Base-by-base conservation (phyloP, 2,329 filamentous ascomycete genomes). In the Cercospora sp. region DNA sequence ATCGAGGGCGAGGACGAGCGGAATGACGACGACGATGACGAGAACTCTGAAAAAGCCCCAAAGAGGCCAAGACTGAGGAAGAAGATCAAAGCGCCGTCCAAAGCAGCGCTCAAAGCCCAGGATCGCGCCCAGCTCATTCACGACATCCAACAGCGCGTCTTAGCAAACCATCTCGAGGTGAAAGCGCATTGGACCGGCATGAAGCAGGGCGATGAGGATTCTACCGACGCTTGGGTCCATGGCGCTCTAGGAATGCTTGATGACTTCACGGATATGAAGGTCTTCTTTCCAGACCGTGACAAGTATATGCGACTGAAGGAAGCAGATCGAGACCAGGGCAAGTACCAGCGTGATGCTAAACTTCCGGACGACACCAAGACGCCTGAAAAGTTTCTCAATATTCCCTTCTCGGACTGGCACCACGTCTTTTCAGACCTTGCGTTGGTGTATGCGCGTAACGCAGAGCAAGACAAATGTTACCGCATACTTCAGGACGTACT, bases 371-470 rank as follows among this genome's bases (percentile, higher is more conserved):
- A 80, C 83, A 77, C 80, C 80, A 65, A 79, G 77, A 60, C 79
- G 81, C 65, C 78, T 82, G 42, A 79, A 58, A 83, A 85, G 67
- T 94, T 93, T 76, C 90, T 92, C 72, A 91, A 91, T 7, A 91
- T 98, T 58, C 83, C 89, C 0, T 97, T 98, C 76, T 84, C 89
- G 67, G 86, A 89, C 58, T 99, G 95, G 95, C 86, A 97, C 3
- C 91, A 96, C 72, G 85, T 97, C 0, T 97, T 99, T 77, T 86
- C 96, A 39, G 91, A 95, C 75, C 96, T 96, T 77, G 91, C 93
- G 3, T 84, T 97, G 59, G 84, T 90, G 5, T 85, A 95, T 33
- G 91, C 93, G 7, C 86, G 88, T 51, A 82, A 85, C 20, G 89
- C 89, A 36, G 87, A 90, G 59, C 83, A 86, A 13, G 85, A 89